Conservation (phyloP, 306 rosid species). For the Gynostemma pentaphyllum region DNA sequence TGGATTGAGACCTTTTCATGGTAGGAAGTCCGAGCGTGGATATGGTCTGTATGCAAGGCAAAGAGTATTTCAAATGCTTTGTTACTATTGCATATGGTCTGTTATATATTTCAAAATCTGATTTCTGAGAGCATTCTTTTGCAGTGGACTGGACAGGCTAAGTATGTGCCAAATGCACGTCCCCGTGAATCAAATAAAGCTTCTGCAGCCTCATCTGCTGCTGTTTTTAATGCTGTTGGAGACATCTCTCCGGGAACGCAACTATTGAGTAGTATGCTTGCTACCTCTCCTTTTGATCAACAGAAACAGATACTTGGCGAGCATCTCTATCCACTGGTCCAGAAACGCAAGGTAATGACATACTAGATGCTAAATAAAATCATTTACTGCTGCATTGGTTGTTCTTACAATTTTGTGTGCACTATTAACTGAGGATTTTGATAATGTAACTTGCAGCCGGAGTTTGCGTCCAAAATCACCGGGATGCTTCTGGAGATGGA, state of each 20-base stretch:
- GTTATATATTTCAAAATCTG: conserved; percentile 1
- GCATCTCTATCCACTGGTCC: conserved; percentile 53
- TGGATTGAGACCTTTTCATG: neutral
- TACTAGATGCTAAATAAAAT: neutral
- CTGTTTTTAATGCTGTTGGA: conserved; percentile 37
- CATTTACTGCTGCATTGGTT: neutral
- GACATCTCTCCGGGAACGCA: conserved; percentile 39
- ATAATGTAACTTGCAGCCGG: conserved; percentile 45
- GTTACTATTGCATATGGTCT: neutral
- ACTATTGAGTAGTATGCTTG: conserved; percentile 62
- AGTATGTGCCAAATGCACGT: conserved; percentile 36
- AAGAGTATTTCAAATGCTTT: neutral
- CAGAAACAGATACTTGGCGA: conserved; percentile 79
- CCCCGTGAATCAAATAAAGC: conserved; percentile 40
- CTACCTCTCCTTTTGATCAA: conserved; percentile 60
- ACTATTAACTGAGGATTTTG: neutral
- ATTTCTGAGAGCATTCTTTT: conserved; percentile 12
- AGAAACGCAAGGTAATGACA: conserved; percentile 41
- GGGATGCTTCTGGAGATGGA: conserved; percentile 98
- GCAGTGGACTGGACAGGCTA: conserved; percentile 44
- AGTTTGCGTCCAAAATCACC: conserved; percentile 64
- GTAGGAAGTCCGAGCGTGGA: neutral
- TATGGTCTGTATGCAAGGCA: no score
- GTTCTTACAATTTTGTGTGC: neutral
- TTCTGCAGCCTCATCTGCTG: conserved; percentile 40